phyloP scores from a whole-genome alignment of 306 rosid species.

The Prunus mira region DNA sequence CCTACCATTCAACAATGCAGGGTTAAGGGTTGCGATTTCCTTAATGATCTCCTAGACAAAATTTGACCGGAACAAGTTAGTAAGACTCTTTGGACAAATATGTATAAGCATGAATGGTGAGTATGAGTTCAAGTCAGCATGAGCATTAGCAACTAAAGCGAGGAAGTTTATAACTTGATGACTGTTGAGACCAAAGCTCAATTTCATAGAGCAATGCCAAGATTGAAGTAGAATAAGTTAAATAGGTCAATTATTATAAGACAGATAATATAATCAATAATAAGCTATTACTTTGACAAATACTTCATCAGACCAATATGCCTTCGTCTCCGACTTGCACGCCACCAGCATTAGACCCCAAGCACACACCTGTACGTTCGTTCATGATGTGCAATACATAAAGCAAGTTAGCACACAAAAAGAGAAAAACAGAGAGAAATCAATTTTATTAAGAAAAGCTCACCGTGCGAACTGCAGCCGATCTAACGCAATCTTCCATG shows the following conservation, averaged over 20 bases:
- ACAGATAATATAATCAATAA: neutral
- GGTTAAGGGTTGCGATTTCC: slow-evolving; percentile 16
- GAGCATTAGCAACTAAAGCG: neutral
- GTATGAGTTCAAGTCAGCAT: neutral
- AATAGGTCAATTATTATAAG: neutral
- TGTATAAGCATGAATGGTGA: neutral
- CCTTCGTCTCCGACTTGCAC: slow-evolving; percentile 46
- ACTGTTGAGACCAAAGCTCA: neutral
- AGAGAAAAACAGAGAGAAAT: neutral
- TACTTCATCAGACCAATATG: slow-evolving; percentile 56
- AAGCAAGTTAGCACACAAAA: neutral
- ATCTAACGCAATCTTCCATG: slow-evolving; percentile 56
- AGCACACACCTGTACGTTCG: slow-evolving; percentile 51
- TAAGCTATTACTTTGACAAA: slow-evolving; percentile 59
- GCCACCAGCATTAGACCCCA: slow-evolving; percentile 72
- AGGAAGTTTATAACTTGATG: neutral
- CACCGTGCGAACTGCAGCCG: slow-evolving; percentile 61
- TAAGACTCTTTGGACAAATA: neutral
- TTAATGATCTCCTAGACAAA: slow-evolving; percentile 26
- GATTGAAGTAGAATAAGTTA: neutral
- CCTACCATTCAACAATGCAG: slow-evolving; percentile 29
- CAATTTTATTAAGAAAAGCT: slow-evolving; percentile 17
- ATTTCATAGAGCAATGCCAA: neutral
- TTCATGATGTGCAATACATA: neutral
- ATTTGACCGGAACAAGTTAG: slow-evolving; percentile 17